These are phyloP conservation scores for Quercus cerris DNA, from an alignment of 306 rosid species.

Conservation along the genomic window DNA sequence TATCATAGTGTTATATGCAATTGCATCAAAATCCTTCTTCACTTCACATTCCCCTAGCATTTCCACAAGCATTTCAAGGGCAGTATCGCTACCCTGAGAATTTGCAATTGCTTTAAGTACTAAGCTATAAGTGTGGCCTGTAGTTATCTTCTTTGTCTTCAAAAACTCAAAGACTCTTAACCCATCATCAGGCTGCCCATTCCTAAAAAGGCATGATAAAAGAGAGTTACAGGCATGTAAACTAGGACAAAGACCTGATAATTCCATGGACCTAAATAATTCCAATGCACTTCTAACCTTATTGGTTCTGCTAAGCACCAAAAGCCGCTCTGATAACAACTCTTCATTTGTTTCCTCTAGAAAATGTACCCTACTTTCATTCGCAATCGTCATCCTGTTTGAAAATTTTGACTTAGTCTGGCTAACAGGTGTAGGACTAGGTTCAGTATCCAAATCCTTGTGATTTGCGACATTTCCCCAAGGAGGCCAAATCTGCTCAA, in stretches of 20 bases:
- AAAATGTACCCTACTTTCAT: conserved; percentile 36
- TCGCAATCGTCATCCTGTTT: conserved; percentile 20
- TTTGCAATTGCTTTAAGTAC: conserved; percentile 63
- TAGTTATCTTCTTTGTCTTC: conserved; percentile 44
- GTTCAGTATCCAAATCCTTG: conserved; percentile 19
- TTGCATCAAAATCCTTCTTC: conserved; percentile 53
- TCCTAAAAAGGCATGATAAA: conserved; percentile 70
- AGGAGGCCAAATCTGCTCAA: conserved; percentile 37
- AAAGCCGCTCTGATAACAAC: conserved; percentile 57
- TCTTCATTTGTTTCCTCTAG: conserved; percentile 68
- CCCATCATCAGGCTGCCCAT: conserved; percentile 55
- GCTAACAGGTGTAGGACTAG: conserved; percentile 2
- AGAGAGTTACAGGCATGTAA: conserved; percentile 82
- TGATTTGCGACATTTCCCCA: conserved; percentile 41
- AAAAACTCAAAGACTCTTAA: conserved; percentile 54
- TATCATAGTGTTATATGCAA: conserved; percentile 80
- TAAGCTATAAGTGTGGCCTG: conserved; percentile 77
- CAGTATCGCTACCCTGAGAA: conserved; percentile 44
- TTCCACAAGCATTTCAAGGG: conserved; percentile 49
- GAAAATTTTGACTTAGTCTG: conserved; percentile 17
- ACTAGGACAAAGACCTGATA: conserved; percentile 62
- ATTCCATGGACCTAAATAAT: conserved; percentile 69
- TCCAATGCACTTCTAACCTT: conserved; percentile 73
- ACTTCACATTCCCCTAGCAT: conserved; percentile 43
- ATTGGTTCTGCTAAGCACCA: conserved; percentile 79